Evolutionary conservation across 140 eudicot genomes (phyloP), one percentile per base, ranked within the genome.

Genomic region (Ambrosia hybrid): DNA sequence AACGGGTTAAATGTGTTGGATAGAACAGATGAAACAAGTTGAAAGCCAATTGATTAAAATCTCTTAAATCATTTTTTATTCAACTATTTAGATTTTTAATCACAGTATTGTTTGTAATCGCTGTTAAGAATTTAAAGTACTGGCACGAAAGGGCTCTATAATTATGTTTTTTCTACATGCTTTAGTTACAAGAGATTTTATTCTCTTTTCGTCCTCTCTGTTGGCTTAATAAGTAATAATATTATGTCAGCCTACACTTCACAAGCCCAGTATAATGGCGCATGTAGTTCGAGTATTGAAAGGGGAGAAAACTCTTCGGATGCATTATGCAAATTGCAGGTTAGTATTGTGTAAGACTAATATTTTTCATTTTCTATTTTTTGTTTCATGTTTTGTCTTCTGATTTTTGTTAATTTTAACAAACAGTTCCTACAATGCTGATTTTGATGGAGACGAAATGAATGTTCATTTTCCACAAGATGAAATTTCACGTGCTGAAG

Each of bases 251-350:
- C 98, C 98, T 14, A 90, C 98, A 21, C 98, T 93, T 70, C 98
- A 93, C 81, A 93, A 93, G 80, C 96, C 98, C 39, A 93, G 98
- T 81, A 93, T 93, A 39, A 90, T 90, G 95, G 98, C 97, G 58
- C 97, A 90, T 76, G 90, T 90, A 43, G 98, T 93, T 83, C 97
- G 98, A 67, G 96, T 93, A 43, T 51, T 93, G 61, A 89, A 89
- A 63, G 98, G 97, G 60, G 98, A 93, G 81, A 93, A 85, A 85
- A 93, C 98, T 34, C 90, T 93, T 78, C 93, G 98, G 38, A 90
- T 93, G 95, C 98, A 93, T 83, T 93, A 93, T 83, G 98, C 97
- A 65, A 93, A 93, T 83, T 93, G 98, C 97, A 88, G 95, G 97
- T 88, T 81, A 53, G 89, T 62, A 41, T 67, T 65, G 55, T 13